phyloP scores from a whole-genome alignment of 2,329 filamentous ascomycete genomes.

The Dactylellina sp. region DNA sequence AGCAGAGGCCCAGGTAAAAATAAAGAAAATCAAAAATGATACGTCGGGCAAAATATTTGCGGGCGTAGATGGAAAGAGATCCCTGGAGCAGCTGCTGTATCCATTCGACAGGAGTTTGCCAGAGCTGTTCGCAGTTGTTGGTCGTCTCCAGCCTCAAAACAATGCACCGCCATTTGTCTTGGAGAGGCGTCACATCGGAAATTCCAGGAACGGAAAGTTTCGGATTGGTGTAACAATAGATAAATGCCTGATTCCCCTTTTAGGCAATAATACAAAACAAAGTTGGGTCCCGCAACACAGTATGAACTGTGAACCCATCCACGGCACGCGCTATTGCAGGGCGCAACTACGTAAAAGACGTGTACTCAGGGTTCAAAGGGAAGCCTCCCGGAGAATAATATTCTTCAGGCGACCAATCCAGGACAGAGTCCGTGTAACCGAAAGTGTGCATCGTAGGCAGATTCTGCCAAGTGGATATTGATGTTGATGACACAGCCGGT shows the following conservation, averaged over 20 bases:
- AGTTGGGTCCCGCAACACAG: too few relatives aligned
- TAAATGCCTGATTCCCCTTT: neutral
- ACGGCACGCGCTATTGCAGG: neutral
- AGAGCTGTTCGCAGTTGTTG: neutral
- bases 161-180: too few relatives aligned
- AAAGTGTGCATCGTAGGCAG: slow-evolving; percentile 11
- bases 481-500: neutral
- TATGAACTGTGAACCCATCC: neutral
- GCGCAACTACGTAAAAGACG: neutral
- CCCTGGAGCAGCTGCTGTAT: slow-evolving; percentile 6
- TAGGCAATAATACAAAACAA: neutral
- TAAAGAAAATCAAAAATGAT: slow-evolving; percentile 7
- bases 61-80: neutral
- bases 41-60: slow-evolving; percentile 1
- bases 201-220: neutral
- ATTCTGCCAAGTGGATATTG: slow-evolving; percentile 7
- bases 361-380: neutral
- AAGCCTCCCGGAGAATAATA: slow-evolving; percentile 2
- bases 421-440: neutral
- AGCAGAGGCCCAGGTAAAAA: slow-evolving; percentile 1
- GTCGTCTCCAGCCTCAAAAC: too few relatives aligned
- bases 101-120: slow-evolving; percentile 8
- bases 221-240: neutral
- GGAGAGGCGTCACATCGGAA: too few relatives aligned
- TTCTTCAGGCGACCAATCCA: slow-evolving; percentile 2